Evolutionary conservation across 2,329 filamentous ascomycete genomes (phyloP), one percentile per base, ranked within the genome.

Genomic region (Colletotrichum sp.): DNA sequence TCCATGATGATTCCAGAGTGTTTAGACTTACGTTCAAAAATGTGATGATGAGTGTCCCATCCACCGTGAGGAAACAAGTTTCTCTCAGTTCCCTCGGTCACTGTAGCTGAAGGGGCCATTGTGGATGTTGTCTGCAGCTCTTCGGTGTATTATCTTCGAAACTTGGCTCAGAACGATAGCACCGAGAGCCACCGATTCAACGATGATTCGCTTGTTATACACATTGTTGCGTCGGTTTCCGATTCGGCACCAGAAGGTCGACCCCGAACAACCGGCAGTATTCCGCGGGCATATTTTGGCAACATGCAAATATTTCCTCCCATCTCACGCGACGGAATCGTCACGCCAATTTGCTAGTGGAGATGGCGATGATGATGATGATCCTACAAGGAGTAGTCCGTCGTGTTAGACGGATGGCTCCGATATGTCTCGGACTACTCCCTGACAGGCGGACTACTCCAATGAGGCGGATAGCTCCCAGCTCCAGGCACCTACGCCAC

Each of bases 11-110:
- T 44, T 10, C 5, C 15, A 7, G 2, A 16, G 16, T 24, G 52
- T 3, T 28, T 18, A 16, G 36, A 59, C 79, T 72, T 79, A 83
- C 82, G 81, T 12, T 84, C 81, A 66, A 83, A 83, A 26, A 83
- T 83, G 67, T 83, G 81, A 63, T 83, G 80, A 34, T 84, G 82
- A 24, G 81, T 81, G 57, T 83, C 81, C 81, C 82, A 83, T 24
- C 80, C 81, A 1, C 80, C 81, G 32, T 78, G 73, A 3, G 82
- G 82, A 62, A 84, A 82, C 7, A 83, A 26, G 5, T 44, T 28
- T 1, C 8, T 5, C 1, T 49, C 10, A 5, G 12, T 44, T 18
- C 15, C 26, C 4, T 49, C 44, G 24, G 7, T 57, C 21, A 15
- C 15, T 9, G 65, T 52, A 7, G 65, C 65, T 18, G 60, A 63